Conservation (phyloP, 176 grass and related monocot genomes). For the Juncus inflexus region DNA sequence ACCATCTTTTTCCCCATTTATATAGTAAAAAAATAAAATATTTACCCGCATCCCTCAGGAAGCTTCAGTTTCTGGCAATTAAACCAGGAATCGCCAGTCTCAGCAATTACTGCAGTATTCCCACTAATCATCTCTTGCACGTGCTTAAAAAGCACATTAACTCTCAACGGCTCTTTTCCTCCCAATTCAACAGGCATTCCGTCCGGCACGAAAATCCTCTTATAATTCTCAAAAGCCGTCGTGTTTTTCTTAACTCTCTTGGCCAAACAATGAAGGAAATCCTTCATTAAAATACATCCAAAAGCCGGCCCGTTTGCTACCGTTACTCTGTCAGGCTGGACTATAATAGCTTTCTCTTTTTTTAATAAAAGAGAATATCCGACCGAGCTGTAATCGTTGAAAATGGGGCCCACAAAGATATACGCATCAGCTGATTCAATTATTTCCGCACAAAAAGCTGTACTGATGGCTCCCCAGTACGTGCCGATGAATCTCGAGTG, state of each 20-base stretch:
- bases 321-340: conserved; percentile 72
- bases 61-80: conserved; percentile 87
- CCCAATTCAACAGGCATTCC: conserved; percentile 32
- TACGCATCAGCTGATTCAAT: conserved; percentile 82
- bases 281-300: conserved; percentile 70
- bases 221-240: conserved; percentile 60
- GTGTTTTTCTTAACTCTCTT: conserved; percentile 40
- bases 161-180: conserved; percentile 42
- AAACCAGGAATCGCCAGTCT: conserved; percentile 80
- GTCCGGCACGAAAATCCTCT: conserved; percentile 55
- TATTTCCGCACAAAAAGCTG: conserved; percentile 73
- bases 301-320: conserved; percentile 61
- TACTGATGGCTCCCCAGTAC: conserved; percentile 83
- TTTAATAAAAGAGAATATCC: conserved; percentile 61
- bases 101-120: conserved; percentile 50
- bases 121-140: conserved; percentile 52
- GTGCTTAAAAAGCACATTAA: conserved; percentile 82
- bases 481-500: conserved; percentile 63
- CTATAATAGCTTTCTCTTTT: conserved; percentile 62
- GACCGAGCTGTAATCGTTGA: conserved; percentile 85
- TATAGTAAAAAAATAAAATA: not conserved
- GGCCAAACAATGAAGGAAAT: conserved; percentile 44
- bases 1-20: not conserved
- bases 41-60: conserved; percentile 51
- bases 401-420: conserved; percentile 63